Evolutionary conservation across 2,329 filamentous ascomycete genomes (phyloP).

Genomic region (Kalmusia sp.): DNA sequence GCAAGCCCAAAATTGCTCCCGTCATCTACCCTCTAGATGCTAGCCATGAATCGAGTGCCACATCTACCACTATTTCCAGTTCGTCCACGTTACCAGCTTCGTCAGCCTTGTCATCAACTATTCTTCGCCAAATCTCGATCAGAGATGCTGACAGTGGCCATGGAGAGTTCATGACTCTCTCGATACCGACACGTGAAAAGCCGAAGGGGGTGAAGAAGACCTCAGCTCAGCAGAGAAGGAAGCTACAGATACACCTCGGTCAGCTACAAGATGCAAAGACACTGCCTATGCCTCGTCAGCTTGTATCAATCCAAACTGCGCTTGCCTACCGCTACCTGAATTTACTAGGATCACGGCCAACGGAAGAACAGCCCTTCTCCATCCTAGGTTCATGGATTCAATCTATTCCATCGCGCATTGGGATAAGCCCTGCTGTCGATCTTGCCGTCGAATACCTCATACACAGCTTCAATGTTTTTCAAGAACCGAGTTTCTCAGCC

Average conservation of each 20-base stretch:
- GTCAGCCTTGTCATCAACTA: not conserved
- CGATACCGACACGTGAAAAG: slow-evolving; percentile 20
- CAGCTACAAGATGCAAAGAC: slow-evolving; percentile 17
- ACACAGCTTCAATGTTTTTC: slow-evolving; percentile 28
- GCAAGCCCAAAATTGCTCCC: slow-evolving; percentile 25
- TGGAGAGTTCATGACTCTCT: slow-evolving; percentile 37
- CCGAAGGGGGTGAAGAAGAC: slow-evolving; percentile 20
- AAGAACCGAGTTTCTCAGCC: slow-evolving; percentile 29
- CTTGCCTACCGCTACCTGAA: slow-evolving; percentile 30
- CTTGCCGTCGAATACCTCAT: slow-evolving; percentile 36
- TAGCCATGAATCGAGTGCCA: not conserved
- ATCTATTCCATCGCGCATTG: slow-evolving; percentile 37
- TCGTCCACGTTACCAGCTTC: not conserved
- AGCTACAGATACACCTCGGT: slow-evolving; percentile 23
- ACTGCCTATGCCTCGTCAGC: slow-evolving; percentile 8
- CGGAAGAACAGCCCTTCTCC: slow-evolving; percentile 25
- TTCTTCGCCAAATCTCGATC: slow-evolving; percentile 19
- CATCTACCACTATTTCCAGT: not conserved
- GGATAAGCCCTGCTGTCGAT: slow-evolving; percentile 31
- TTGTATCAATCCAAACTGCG: slow-evolving; percentile 24
- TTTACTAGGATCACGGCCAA: slow-evolving; percentile 26
- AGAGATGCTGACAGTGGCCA: slow-evolving; percentile 27
- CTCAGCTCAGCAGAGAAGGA: slow-evolving; percentile 17
- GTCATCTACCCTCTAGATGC: slow-evolving; percentile 20
- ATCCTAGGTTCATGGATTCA: slow-evolving; percentile 37